Evolutionary conservation across 1,139 yeast species (phyloP), one percentile per base, ranked within the genome.

Genomic region (Yamadazyma atmosphaerica): DNA sequence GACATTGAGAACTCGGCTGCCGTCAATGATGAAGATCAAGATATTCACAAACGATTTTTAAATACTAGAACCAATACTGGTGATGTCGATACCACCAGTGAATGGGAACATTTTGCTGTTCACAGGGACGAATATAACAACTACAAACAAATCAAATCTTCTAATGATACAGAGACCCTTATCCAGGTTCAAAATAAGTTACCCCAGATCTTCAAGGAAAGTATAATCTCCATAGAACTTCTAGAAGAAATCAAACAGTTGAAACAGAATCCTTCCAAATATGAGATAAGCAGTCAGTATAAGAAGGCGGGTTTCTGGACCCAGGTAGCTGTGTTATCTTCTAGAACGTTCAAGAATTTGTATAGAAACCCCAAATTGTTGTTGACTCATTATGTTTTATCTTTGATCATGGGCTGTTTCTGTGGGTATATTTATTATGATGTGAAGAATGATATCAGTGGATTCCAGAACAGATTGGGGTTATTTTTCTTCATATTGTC

Each of bases 391-490:
- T 92, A 90, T 56, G 68, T 85, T 2, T 70, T 90, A 45, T 84
- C 96, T 0, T 63, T 87, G 7, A 55, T 82, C 13, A 79, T 90
- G 60, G 96, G 96, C 0, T 57, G 80, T 3, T 86, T 92, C 61
- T 84, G 96, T 63, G 97, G 98, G 0, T 79, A 80, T 39, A 68
- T 92, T 31, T 92, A 92, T 61, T 90, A 83, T 62, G 73, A 88
- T 52, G 81, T 90, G 17, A 71, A 82, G 32, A 85, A 89, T 55
- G 96, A 92, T 60, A 90, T 92, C 42, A 82, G 95, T 54, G 98
- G 98, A 0, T 92, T 92, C 70, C 98, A 92, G 60, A 92, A 92
- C 61, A 77, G 98, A 52, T 70, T 92, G 47, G 98, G 98, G 0
- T 69, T 92, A 44, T 92, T 92, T 62, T 90, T 92, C 71, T 90